Conservation (phyloP, 768 basidiomycete species). For the Sutorius australiensis region DNA sequence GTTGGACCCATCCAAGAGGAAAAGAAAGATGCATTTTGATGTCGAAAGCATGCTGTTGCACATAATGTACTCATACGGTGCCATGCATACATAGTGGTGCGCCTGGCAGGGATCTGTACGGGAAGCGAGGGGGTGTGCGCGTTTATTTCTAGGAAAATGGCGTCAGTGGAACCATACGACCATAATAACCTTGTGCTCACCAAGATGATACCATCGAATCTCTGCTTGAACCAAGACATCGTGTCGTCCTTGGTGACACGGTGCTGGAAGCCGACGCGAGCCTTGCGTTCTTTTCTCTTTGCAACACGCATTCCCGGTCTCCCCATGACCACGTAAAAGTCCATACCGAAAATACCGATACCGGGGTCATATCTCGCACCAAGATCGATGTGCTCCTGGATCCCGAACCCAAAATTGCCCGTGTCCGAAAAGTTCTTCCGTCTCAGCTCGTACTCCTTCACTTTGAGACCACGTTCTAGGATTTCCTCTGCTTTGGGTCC, state of each 20-base stretch:
- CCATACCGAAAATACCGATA: slow-evolving; percentile 99
- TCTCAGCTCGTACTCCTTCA: slow-evolving; percentile 99
- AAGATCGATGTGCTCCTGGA: slow-evolving; percentile 98
- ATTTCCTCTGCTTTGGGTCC: slow-evolving; percentile 99
- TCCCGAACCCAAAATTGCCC: slow-evolving; percentile 99
- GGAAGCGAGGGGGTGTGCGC: slow-evolving; percentile 1
- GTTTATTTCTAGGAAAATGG: slow-evolving; percentile 23
- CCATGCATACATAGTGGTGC: slow-evolving; percentile 20
- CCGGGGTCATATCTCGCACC: slow-evolving; percentile 97
- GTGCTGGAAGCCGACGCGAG: slow-evolving; percentile 83
- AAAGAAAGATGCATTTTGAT: slow-evolving; percentile 19
- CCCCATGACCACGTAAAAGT: slow-evolving; percentile 98
- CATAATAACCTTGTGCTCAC: slow-evolving; percentile 42
- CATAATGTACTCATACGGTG: slow-evolving; percentile 25
- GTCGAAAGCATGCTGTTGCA: slow-evolving; percentile 23
- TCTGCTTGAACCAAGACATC: slow-evolving; percentile 98
- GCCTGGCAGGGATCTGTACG: slow-evolving; percentile 1
- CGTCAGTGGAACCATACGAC: neutral
- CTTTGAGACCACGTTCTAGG: slow-evolving; percentile 97
- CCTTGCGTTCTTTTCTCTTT: slow-evolving; percentile 83
- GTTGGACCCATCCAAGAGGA: neutral
- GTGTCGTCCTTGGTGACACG: slow-evolving; percentile 95
- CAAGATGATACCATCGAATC: slow-evolving; percentile 97
- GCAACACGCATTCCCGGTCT: slow-evolving; percentile 91
- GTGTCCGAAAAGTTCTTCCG: slow-evolving; percentile 98